Evolutionary conservation across 345 rosid species (phyloP).

Genomic region (Acer campestre): DNA sequence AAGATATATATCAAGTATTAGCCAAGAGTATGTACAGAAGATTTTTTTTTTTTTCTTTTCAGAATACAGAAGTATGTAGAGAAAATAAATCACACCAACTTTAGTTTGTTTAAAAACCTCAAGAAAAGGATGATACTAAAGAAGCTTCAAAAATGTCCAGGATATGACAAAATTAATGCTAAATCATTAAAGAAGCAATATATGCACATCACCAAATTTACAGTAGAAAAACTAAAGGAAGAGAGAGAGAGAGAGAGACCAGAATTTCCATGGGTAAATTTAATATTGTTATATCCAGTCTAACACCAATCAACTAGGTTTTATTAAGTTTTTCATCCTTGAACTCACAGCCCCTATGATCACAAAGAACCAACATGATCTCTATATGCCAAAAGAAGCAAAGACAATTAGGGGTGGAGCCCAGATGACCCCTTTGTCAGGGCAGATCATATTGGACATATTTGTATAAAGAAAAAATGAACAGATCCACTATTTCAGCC

Average conservation of each 20-base stretch:
- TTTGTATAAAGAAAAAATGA: background rate
- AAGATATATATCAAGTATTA: background rate
- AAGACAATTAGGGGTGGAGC: background rate
- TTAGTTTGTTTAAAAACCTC: background rate
- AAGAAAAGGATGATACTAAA: background rate
- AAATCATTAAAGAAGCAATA: background rate
- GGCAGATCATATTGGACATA: background rate
- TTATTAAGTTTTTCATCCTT: background rate
- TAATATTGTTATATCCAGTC: background rate
- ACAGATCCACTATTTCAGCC: background rate
- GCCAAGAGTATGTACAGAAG: background rate
- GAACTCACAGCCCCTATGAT: background rate
- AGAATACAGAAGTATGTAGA: no score
- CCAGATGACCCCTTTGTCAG: slow-evolving; percentile 3
- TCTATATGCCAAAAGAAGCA: background rate
- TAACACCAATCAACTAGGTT: background rate
- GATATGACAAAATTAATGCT: background rate
- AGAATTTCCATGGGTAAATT: background rate
- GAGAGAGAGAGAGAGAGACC: background rate
- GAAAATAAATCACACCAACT: background rate
- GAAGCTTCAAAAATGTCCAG: background rate
- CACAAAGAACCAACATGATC: background rate
- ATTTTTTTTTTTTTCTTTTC: no score
- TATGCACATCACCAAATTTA: background rate
- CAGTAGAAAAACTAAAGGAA: background rate